These are phyloP conservation scores for Plasmopara viticola DNA, from an alignment of 352 stramenopile species.

Conservation along the genomic window DNA sequence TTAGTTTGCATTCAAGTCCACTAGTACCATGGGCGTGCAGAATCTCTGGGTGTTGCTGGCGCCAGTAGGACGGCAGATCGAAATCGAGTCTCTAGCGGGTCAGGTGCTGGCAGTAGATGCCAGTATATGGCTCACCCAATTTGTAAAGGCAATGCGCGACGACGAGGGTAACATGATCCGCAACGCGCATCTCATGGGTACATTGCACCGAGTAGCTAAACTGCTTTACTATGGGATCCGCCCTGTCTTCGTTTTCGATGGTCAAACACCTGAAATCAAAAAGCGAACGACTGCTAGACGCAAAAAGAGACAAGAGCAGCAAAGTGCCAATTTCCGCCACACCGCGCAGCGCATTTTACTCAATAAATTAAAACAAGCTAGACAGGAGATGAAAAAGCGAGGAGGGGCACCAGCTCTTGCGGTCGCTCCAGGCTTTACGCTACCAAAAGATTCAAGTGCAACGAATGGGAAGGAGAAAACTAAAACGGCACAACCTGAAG, in stretches of 20 bases:
- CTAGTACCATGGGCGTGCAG: constrained; percentile 94
- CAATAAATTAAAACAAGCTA: constrained; percentile 73
- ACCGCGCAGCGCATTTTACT: constrained; percentile 94
- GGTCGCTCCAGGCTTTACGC: constrained; percentile 47
- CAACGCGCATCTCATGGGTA: constrained; percentile 94
- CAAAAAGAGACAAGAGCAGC: constrained; percentile 57
- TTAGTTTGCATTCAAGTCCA: too few species aligned
- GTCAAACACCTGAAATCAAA: constrained; percentile 96
- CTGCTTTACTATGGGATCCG: constrained; percentile 94
- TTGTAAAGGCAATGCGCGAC: constrained; percentile 98
- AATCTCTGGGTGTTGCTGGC: constrained; percentile 97
- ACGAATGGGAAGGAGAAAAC: constrained; percentile 3
- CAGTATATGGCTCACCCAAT: constrained; percentile 99
- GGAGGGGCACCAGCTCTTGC: constrained; percentile 30
- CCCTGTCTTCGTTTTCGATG: constrained; percentile 99
- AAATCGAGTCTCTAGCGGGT: constrained; percentile 96
- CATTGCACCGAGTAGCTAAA: constrained; percentile 91
- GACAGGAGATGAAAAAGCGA: constrained; percentile 60
- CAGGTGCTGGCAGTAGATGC: constrained; percentile 97
- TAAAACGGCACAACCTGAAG: constrained; percentile 1
- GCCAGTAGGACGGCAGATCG: constrained; percentile 93
- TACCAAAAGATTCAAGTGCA: constrained; percentile 24
- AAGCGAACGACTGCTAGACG: constrained; percentile 67
- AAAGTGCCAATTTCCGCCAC: constrained; percentile 81
- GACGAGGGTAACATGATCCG: constrained; percentile 91